A percentile compares a stretch with the other conserved stretches of the same genome.
These are phyloP conservation scores for Wolfiporia cocos DNA, from an alignment of 1,284 basidiomycete species.

Conservation along the genomic window DNA sequence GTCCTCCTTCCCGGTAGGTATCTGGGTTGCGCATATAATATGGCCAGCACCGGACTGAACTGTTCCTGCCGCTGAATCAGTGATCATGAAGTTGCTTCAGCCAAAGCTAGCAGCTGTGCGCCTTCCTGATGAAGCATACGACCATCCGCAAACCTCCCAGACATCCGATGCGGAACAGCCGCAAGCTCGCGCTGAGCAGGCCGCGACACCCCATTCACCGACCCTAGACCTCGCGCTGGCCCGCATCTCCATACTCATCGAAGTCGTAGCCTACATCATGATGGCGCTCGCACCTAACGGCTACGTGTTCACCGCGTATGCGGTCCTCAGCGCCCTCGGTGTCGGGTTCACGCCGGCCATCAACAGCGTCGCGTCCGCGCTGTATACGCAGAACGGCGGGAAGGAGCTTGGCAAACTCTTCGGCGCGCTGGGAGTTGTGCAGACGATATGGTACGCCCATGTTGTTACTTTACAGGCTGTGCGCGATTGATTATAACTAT, in stretches of 20 bases:
- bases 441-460: conserved; percentile 55
- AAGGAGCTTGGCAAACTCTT: conserved; percentile 62
- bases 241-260: conserved; percentile 49
- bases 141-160: too few relatives aligned
- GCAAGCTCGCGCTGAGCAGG: too few relatives aligned
- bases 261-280: conserved; percentile 45
- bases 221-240: conserved; percentile 55
- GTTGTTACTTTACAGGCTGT: neutral
- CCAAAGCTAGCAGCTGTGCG: conserved; percentile 31
- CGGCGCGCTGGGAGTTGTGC: conserved; percentile 66
- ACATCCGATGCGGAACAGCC: too few relatives aligned
- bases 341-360: conserved; percentile 58
- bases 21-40: conserved; percentile 2
- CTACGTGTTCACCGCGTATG: conserved; percentile 40
- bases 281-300: conserved; percentile 41
- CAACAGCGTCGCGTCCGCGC: conserved; percentile 60
- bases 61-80: too few relatives aligned
- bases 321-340: conserved; percentile 44
- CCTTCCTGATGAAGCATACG: conserved; percentile 24
- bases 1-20: conserved; percentile 63
- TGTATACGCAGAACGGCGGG: conserved; percentile 46
- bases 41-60: too few relatives aligned
- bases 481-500: conserved; percentile 1
- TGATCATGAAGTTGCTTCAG: conserved; percentile 48
- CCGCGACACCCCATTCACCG: conserved; percentile 22